Evolutionary conservation across 169 alveolate species (phyloP).

Genomic region (Cryptosporidium xiaoi): DNA sequence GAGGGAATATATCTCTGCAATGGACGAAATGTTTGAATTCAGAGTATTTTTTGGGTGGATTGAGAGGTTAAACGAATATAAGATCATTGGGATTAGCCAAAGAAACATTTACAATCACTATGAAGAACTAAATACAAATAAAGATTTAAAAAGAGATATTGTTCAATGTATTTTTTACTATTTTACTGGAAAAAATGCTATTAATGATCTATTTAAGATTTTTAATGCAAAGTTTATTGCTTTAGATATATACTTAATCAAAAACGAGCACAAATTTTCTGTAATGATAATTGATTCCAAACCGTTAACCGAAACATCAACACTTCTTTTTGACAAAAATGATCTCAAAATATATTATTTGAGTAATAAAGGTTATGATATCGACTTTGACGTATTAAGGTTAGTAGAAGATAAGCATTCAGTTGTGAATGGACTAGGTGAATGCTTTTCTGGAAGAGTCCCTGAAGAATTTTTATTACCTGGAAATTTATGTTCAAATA

Average conservation of each 20-base stretch:
- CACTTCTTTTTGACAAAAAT: slow-evolving; percentile 4
- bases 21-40: slow-evolving; percentile 39
- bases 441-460: slow-evolving; percentile 18
- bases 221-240: slow-evolving; percentile 19
- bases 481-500: background rate
- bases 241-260: slow-evolving; percentile 24
- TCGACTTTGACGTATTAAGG: slow-evolving; percentile 11
- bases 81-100: slow-evolving; percentile 49
- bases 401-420: slow-evolving; percentile 1
- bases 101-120: slow-evolving; percentile 20
- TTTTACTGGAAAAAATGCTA: slow-evolving; percentile 3
- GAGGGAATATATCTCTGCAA: slow-evolving; percentile 50
- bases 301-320: slow-evolving; percentile 1
- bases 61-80: background rate
- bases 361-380: background rate
- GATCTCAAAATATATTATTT: slow-evolving; percentile 25
- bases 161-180: background rate
- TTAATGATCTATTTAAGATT: slow-evolving; percentile 26
- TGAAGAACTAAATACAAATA: slow-evolving; percentile 13
- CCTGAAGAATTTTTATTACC: slow-evolving; percentile 42
- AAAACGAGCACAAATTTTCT: background rate
- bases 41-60: slow-evolving; percentile 29
- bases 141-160: background rate
- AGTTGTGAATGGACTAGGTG: background rate
- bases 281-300: slow-evolving; percentile 25